A percentile compares a stretch with the other conserved stretches of the same genome.
These are phyloP conservation scores for Phragmites australis DNA, from an alignment of 176 grass and related monocot species.

Conservation along the genomic window DNA sequence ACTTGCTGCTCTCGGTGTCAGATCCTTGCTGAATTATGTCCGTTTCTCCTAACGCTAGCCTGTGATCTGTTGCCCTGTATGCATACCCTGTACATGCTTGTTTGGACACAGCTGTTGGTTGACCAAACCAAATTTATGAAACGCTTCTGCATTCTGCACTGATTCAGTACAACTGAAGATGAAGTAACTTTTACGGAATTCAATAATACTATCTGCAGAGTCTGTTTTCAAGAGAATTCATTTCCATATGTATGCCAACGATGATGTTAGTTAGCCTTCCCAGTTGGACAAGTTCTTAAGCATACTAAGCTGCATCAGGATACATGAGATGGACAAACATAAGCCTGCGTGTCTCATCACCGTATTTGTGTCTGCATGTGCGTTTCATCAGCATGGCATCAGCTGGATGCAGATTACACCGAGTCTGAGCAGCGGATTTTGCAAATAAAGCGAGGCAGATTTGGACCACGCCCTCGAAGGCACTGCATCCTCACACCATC, in stretches of 20 bases:
- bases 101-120: neutral
- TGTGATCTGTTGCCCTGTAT: neutral
- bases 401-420: constrained; percentile 17
- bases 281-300: neutral
- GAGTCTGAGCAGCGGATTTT: constrained; percentile 26
- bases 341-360: constrained; percentile 18
- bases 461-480: constrained; percentile 47
- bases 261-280: neutral
- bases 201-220: neutral
- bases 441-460: constrained; percentile 38
- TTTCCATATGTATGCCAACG: neutral
- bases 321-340: constrained; percentile 29
- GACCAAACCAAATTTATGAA: constrained; percentile 20
- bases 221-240: neutral
- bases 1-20: constrained; percentile 34
- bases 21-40: constrained; percentile 8
- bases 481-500: constrained; percentile 23
- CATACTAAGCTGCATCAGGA: neutral
- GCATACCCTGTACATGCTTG: neutral
- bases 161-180: constrained; percentile 12
- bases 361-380: constrained; percentile 25
- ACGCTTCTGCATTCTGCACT: neutral
- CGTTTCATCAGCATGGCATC: constrained; percentile 8
- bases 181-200: constrained; percentile 17
- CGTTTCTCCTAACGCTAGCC: neutral